Base-by-base conservation (phyloP, 345 rosid genomes). In the Salix caprea region DNA sequence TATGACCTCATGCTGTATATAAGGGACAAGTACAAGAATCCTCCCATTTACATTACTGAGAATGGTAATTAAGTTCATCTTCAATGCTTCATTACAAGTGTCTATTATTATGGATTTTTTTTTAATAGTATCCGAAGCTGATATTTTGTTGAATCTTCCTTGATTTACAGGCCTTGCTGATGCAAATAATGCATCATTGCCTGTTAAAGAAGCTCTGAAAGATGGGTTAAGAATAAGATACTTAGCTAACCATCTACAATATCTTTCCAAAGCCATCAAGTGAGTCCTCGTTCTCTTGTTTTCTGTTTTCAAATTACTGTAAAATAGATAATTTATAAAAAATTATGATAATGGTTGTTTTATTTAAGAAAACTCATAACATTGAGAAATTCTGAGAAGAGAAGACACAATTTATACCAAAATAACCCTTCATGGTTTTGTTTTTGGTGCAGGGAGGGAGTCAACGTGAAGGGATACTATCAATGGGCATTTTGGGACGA, bases 401-500 rank as follows among this genome's bases (percentile, higher is more conserved):
- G 44, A 40, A 40, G 13, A 9, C 44, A 9, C 1, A 40, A 40
- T 40, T 40, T 40, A 40, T 11, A 40, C 13, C 44, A 40, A 40
- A 40, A 40, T 10, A 40, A 40, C 44, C 44, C 44, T 40, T 40
- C 37, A 40, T 40, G 46, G 46, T 14, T 11, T 70, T 14, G 13
- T 16, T 24, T 7, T 4, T 30, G 67, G 11, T 24, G 73, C 82
- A 88, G 86, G 82, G 88, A 85, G 11, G 91, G 91, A 70, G 88
- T 78, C 1, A 76, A 87, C n/a, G 89, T 90, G 52, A 86, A 79
- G 76, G 89, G 88, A 28, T 92, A 90, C 69, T 87, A 74, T 8
- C 77, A 73, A 52, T 92, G 94, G 97, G 80, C 90, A 24, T 86
- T 92, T 66, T 44, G 88, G 7, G 93, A 89, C 73, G 84, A 90